Evolutionary conservation across 2,329 filamentous ascomycete species (phyloP).

Genomic region (Monilinia polystroma): DNA sequence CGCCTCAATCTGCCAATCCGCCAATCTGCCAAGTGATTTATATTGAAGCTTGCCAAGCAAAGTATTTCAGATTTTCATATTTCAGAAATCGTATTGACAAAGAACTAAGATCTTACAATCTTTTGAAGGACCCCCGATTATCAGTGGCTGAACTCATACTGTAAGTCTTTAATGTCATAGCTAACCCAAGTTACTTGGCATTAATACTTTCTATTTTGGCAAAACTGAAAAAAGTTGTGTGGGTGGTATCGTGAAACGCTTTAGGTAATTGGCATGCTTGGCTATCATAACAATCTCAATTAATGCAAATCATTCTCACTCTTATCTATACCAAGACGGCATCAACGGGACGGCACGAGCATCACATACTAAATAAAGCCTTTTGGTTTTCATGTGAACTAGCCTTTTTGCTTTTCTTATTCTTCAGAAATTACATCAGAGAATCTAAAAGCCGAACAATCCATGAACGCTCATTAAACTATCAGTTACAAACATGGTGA

Average conservation of each 20-base stretch:
- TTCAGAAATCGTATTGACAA: no score
- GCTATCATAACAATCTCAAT: background rate
- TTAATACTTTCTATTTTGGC: background rate
- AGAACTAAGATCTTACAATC: no score
- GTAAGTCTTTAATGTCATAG: background rate
- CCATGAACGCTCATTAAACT: constrained; percentile 31
- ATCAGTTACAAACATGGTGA: constrained; percentile 38
- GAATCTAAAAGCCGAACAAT: constrained; percentile 35
- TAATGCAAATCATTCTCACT: background rate
- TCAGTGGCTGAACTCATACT: no score
- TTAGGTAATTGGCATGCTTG: constrained; percentile 19
- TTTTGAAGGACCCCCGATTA: no score
- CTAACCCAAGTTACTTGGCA: constrained; percentile 14
- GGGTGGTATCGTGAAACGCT: constrained; percentile 14
- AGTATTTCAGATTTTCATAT: no score
- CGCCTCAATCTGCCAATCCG: no score
- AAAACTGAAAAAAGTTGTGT: background rate
- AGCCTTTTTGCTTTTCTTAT: constrained; percentile 17
- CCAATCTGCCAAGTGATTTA: no score
- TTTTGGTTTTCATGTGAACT: background rate
- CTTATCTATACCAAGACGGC: constrained; percentile 12
- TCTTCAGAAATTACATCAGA: constrained; percentile 28
- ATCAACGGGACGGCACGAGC: constrained; percentile 7
- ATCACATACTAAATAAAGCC: background rate
- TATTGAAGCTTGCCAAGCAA: no score